A percentile compares a stretch with the other conserved stretches of the same genome.
Evolutionary conservation across 768 basidiomycete species (phyloP).

Genomic region (Podaxis sp.): DNA sequence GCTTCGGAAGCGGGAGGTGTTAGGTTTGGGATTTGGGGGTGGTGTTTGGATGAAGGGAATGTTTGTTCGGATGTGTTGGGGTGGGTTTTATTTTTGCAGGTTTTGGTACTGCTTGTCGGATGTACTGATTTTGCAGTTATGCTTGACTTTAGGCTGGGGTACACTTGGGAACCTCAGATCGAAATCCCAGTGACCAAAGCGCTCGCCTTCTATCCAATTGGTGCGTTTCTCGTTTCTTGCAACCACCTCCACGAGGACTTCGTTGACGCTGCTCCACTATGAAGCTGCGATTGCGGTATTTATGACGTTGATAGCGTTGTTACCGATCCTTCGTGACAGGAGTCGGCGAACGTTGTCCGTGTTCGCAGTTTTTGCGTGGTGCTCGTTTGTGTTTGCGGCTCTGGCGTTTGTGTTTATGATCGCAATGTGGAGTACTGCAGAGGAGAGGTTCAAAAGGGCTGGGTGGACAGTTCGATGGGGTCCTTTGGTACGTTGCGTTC

Average conservation of each 20-base stretch:
- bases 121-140: background rate
- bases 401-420: constrained; percentile 39
- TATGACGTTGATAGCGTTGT: constrained; percentile 29
- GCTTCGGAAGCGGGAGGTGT: constrained; percentile 38
- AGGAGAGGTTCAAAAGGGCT: constrained; percentile 29
- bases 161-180: constrained; percentile 38
- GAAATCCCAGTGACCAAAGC: constrained; percentile 32
- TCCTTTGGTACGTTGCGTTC: constrained; percentile 30
- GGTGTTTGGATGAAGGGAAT: constrained; percentile 36
- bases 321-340: constrained; percentile 26
- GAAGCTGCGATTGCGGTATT: constrained; percentile 31
- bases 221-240: constrained; percentile 20
- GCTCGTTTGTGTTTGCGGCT: constrained; percentile 28
- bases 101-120: background rate
- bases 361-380: constrained; percentile 27
- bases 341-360: constrained; percentile 27
- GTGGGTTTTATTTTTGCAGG: constrained; percentile 20
- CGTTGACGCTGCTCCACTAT: background rate
- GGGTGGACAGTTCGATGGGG: constrained; percentile 36
- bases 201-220: constrained; percentile 36
- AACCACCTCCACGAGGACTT: background rate
- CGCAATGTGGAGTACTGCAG: constrained; percentile 34
- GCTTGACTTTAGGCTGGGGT: constrained; percentile 30
- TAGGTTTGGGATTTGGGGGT: constrained; percentile 43
- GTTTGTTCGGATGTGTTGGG: constrained; percentile 28